Evolutionary conservation across 2,329 filamentous ascomycete species (phyloP).

Genomic region (Basipetospora chlamydospora): DNA sequence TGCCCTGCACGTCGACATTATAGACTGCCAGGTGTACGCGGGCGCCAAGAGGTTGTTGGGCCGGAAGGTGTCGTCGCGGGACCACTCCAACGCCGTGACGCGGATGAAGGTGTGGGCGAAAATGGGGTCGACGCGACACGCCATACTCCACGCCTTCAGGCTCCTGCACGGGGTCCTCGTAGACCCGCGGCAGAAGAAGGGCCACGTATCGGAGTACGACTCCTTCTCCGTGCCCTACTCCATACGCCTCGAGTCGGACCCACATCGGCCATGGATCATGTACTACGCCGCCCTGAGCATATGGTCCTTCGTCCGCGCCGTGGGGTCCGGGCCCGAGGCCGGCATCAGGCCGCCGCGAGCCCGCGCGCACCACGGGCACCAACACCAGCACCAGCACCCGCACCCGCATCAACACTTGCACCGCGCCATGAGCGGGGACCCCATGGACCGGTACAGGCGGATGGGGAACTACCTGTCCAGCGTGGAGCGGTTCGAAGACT

Average conservation of each 20-base stretch:
- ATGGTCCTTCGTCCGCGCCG: slow-evolving; percentile 73
- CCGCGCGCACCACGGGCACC: slow-evolving; percentile 47
- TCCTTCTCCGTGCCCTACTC: slow-evolving; percentile 43
- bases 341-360: slow-evolving; percentile 29
- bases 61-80: slow-evolving; percentile 60
- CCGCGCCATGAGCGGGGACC: too few relatives aligned
- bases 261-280: slow-evolving; percentile 80
- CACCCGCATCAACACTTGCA: too few relatives aligned
- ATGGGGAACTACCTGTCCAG: slow-evolving; percentile 37
- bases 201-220: slow-evolving; percentile 11
- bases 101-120: slow-evolving; percentile 72
- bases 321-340: slow-evolving; percentile 48
- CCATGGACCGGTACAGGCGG: slow-evolving; percentile 13
- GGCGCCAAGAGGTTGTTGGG: slow-evolving; percentile 65
- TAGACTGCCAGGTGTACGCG: slow-evolving; percentile 81
- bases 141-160: slow-evolving; percentile 70
- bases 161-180: slow-evolving; percentile 67
- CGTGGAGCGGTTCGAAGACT: slow-evolving; percentile 53
- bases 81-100: slow-evolving; percentile 57
- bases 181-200: slow-evolving; percentile 23
- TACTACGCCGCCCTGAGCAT: slow-evolving; percentile 78
- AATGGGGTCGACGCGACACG: slow-evolving; percentile 60
- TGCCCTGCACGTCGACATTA: slow-evolving; percentile 75
- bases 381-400: slow-evolving; percentile 43
- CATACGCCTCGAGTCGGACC: slow-evolving; percentile 61